Conservation (phyloP, 1,284 basidiomycete genomes). For the Wallemia hederae region DNA sequence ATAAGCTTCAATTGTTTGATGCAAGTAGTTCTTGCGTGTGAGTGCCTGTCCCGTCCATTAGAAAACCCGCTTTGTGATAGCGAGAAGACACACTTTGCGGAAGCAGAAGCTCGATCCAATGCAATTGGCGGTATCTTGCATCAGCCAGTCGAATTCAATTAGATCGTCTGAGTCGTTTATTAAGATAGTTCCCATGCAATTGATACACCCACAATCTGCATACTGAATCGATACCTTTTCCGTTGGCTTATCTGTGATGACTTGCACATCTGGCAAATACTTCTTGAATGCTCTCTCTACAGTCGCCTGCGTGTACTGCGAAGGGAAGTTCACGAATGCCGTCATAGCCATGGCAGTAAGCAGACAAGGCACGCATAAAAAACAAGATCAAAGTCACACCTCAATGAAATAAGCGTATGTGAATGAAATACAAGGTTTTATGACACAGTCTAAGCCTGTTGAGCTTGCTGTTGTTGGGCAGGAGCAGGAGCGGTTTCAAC, state of each 20-base stretch:
- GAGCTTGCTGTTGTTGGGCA: not conserved
- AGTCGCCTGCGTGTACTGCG: not conserved
- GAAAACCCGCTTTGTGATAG: not conserved
- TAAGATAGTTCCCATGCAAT: not conserved
- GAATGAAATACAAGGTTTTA: not conserved
- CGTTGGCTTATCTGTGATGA: not conserved
- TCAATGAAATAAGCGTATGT: not conserved
- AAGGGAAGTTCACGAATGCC: not conserved
- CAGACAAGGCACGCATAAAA: no score
- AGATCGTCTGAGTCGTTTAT: not conserved
- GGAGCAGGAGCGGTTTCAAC: conserved; percentile 6
- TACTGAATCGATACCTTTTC: not conserved
- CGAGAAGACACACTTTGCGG: not conserved
- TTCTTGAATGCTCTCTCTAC: not conserved
- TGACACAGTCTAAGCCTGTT: not conserved
- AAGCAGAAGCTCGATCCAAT: not conserved
- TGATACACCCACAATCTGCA: not conserved
- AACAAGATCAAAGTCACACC: not conserved
- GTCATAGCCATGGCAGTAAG: not conserved
- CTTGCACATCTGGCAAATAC: not conserved
- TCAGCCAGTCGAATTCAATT: not conserved
- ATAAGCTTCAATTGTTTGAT: not conserved
- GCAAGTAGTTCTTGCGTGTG: not conserved
- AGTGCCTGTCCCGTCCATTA: not conserved
- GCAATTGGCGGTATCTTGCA: not conserved